Percentiles rank a stretch among this genome's conserved stretches.
Conservation (phyloP, 2,329 filamentous ascomycete species). For the Fusarium agapanthi region DNA sequence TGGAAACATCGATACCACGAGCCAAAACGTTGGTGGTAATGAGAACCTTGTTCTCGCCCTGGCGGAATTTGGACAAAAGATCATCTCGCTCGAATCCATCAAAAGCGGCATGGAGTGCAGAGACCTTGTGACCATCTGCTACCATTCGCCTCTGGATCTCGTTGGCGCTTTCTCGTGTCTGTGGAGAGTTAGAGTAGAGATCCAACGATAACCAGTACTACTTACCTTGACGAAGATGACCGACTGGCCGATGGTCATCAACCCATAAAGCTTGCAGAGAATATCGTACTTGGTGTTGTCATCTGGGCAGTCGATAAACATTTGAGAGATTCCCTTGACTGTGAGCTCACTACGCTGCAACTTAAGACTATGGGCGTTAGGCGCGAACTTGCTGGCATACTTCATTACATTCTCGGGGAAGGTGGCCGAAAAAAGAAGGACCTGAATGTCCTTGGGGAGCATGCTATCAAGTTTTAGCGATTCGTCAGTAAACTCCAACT, state of each 20-base stretch:
- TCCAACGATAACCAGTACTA: background rate
- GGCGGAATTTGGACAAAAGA: slow-evolving; percentile 87
- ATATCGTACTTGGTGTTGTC: slow-evolving; percentile 87
- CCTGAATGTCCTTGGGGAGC: slow-evolving; percentile 79
- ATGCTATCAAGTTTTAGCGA: slow-evolving; percentile 61
- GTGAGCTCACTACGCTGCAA: slow-evolving; percentile 91
- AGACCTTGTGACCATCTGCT: slow-evolving; percentile 89
- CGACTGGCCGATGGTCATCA: slow-evolving; percentile 96
- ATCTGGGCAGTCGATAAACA: slow-evolving; percentile 91
- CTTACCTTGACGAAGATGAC: slow-evolving; percentile 95
- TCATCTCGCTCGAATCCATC: slow-evolving; percentile 85
- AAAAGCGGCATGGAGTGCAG: slow-evolving; percentile 86
- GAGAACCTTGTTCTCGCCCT: slow-evolving; percentile 89
- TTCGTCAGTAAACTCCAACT: background rate
- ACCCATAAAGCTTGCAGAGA: slow-evolving; percentile 90
- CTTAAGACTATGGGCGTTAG: slow-evolving; percentile 85
- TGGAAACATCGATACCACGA: slow-evolving; percentile 91
- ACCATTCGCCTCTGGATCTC: slow-evolving; percentile 89
- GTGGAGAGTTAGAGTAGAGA: slow-evolving; percentile 22
- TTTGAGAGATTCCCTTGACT: slow-evolving; percentile 95
- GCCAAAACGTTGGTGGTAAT: slow-evolving; percentile 98
- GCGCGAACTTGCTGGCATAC: slow-evolving; percentile 87
- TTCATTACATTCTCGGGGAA: slow-evolving; percentile 85
- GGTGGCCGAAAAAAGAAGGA: slow-evolving; percentile 95
- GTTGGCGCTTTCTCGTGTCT: slow-evolving; percentile 86